These are phyloP conservation scores for Hericium erinaceus DNA, from an alignment of 768 basidiomycete genomes.

Conservation along the genomic window DNA sequence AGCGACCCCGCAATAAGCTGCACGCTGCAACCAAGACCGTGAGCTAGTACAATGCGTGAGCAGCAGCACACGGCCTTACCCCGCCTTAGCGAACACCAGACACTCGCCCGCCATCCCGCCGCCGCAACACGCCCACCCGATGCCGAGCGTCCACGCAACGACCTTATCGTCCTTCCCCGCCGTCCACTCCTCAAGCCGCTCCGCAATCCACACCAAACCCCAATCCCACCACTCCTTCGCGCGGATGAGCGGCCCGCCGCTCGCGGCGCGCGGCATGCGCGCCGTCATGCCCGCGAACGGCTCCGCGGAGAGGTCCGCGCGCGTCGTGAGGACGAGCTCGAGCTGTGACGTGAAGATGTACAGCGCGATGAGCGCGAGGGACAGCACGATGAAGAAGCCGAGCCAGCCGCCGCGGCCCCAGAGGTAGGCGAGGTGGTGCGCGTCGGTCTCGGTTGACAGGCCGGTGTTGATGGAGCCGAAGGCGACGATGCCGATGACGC, in stretches of 20 bases:
- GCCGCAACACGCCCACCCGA: constrained; percentile 90
- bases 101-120: constrained; percentile 85
- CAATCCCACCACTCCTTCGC: constrained; percentile 33
- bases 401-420: constrained; percentile 90
- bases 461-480: constrained; percentile 83
- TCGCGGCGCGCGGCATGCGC: constrained; percentile 15
- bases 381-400: constrained; percentile 79
- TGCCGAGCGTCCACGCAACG: constrained; percentile 79
- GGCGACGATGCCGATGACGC: constrained; percentile 81
- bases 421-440: constrained; percentile 65
- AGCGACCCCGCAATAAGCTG: constrained; percentile 69
- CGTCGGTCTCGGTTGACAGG: constrained; percentile 63
- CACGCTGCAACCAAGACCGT: constrained; percentile 39
- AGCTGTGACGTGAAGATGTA: constrained; percentile 65
- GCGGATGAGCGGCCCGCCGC: constrained; percentile 20
- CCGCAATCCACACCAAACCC: constrained; percentile 44
- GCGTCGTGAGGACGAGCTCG: constrained; percentile 60
- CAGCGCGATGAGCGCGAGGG: constrained; percentile 52
- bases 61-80: constrained; percentile 31
- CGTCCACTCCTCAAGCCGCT: constrained; percentile 66
- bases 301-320: constrained; percentile 57
- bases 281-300: constrained; percentile 37
- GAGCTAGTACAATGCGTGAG: neutral
- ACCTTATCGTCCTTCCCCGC: constrained; percentile 75
- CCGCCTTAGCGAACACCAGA: constrained; percentile 77